Base-by-base conservation (phyloP, 352 stramenopile genomes). In the Phytophthora hibernalis region DNA sequence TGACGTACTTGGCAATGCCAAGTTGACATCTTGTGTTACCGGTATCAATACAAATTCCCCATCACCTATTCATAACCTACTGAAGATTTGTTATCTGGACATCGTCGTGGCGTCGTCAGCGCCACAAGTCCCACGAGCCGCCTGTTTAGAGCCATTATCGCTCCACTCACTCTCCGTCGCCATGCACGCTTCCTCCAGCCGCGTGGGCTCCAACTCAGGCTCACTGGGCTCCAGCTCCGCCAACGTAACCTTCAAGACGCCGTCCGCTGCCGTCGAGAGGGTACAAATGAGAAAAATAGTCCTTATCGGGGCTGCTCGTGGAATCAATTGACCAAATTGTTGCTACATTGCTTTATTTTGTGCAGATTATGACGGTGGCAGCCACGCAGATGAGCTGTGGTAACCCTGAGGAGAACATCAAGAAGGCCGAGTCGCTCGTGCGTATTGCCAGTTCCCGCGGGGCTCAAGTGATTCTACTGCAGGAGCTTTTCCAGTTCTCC, bases 401-500 rank as follows among this genome's bases (percentile, higher is more conserved):
- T 15, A 93, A 91, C 67, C 83, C 80, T 13, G 85, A 96, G 53
- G 85, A 96, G 50, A 98, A 98, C 61, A 93, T 97, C 63, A 95
- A 93, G 59, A 95, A 95, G 60, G 90, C 90, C 18, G 90, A 97
- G 77, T 91, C 80, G 47, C 79, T 98, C 43, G 83, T 98, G 56
- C 89, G 92, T 54, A 93, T 95, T 42, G 92, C 92, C 45, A 92
- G 89, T 30, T 92, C 84, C 12, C 88, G 89, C 56, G 91, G 89
- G 21, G 89, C 91, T 31, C 86, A 97, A 61, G 85, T 98, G 35
- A 93, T 98, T 62, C 65, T 97, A 52, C 72, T 97, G 40, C 92
- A 97, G 70, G 92, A 98, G 59, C 68, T 98, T 2, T 98, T 98
- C 73, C 79, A 95, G 63, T 93, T 93, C 48, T 90, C 79, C 48